Base-by-base conservation (phyloP, 352 stramenopile species). In the Peronospora tabacina region DNA sequence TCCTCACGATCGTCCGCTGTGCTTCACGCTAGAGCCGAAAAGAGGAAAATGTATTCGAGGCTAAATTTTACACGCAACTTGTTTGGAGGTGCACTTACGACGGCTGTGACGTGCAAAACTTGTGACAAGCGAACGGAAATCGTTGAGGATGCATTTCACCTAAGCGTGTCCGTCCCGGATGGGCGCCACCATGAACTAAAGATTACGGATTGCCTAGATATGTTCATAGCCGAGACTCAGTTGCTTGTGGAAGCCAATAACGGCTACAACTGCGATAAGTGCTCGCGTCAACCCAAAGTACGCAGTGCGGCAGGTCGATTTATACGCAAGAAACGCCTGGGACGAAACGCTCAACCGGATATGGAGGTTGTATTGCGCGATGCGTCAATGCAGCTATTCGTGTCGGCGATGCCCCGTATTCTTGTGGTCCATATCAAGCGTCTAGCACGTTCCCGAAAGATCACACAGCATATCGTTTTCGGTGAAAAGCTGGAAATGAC, bases 341-440 rank as follows among this genome's bases (percentile, higher is more conserved):
- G 49, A 6, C 44, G 46, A 10, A 66, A 56, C 35, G 41, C 46
- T n/a, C 52, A 66, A 41, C 51, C 52, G 2, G 60, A 73, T 26
- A 73, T 58, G 52, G 50, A 68, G 16, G 22, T 68, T 1, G 42
- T 65, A 3, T 36, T 82, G 15, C 72, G 69, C 1, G 74, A 85
- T 41, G 78, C 78, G 1, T 66, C 52, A 5, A 80, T 89, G 68
- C 69, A 70, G 29, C 15, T 83, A 22, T 61, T 70, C 11, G 55
- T 90, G 10, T 79, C 68, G 13, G 51, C 60, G 13, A 41, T 83
- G 15, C 73, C 78, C 19, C 63, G 63, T 8, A 63, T 90, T 13
- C 72, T 90, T 1, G 68, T 83, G 29, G 45, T 90, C 30, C 78
- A 90, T 51, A 63, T 90, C 12, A 90, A 90, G 49, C 71, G 77